Base-by-base conservation (phyloP, 1,139 yeast species). In the Ashbya aceris region DNA sequence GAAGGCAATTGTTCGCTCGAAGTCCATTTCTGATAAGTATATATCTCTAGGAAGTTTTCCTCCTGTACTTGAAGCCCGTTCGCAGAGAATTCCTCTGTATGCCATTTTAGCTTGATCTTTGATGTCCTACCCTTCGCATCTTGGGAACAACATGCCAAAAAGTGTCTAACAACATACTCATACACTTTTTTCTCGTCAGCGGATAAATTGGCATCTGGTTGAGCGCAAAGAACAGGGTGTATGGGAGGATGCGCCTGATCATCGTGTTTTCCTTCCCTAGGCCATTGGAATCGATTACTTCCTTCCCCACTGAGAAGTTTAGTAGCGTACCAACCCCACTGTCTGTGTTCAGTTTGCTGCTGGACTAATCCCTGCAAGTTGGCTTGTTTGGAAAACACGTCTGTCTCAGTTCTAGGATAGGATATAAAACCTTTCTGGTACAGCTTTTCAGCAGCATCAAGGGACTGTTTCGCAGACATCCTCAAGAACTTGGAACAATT, bases 171-270 rank as follows among this genome's bases (percentile, higher is more conserved):
- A 1, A 93, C 79, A 55, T 84, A 87, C 56, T 86, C 95, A 60
- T 89, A 91, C 0, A 93, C 91, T 48, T 75, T 79, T 54, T 74
- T 74, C 50, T 84, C 84, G 38, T 72, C 74, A 1, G 69, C 66
- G 5, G 65, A 65, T 7, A 58, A 38, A 23, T 50, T 48, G 2
- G 52, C 52, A 32, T 50, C 49, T 1, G 51, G 47, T 14, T 31
- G 34, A 8, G 36, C 43, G 9, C 47, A 45, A 14, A 45, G 38
- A 11, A 91, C 81, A 0, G 99, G 99, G 59, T 93, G 97, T 46
- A 93, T 93, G 0, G 99, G 97, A 2, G 98, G 98, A 71, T 93
- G 99, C 14, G 98, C 97, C 56, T 86, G 81, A 65, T 93, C 99
- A 56, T 89, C 86, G 54, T 84, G 81, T 14, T 68, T 70, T 1